Evolutionary conservation across 805 yeast genomes (phyloP).

Genomic region (Kodamaea jinghongensis): DNA sequence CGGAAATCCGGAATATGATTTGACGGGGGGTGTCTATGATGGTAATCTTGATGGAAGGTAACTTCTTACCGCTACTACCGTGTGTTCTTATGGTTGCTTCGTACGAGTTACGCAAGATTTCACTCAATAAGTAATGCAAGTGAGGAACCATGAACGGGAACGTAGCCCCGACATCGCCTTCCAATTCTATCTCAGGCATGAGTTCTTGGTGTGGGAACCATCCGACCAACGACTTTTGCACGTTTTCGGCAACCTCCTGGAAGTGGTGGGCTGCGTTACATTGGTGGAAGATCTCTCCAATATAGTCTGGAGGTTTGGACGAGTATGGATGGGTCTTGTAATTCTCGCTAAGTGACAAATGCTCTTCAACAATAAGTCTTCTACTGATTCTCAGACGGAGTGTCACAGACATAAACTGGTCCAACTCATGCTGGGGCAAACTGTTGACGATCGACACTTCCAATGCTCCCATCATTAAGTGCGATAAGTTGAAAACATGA

Average conservation of each 20-base stretch:
- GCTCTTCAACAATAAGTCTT: conserved; percentile 89
- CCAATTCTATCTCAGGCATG: conserved; percentile 75
- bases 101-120: conserved; percentile 77
- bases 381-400: conserved; percentile 85
- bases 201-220: conserved; percentile 49
- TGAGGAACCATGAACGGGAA: conserved; percentile 88
- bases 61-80: conserved; percentile 31
- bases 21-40: conserved; percentile 64
- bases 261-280: conserved; percentile 74
- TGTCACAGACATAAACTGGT: conserved; percentile 71
- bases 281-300: conserved; percentile 78
- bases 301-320: conserved; percentile 50
- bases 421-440: conserved; percentile 63
- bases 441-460: conserved; percentile 64
- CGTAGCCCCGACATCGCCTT: conserved; percentile 62
- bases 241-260: conserved; percentile 49
- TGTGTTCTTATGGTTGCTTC: conserved; percentile 69
- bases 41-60: conserved; percentile 77
- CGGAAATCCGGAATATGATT: conserved; percentile 76
- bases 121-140: conserved; percentile 82
- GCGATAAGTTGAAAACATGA: conserved; percentile 80
- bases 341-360: conserved; percentile 70
- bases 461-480: conserved; percentile 88
- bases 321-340: conserved; percentile 49
- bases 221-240: conserved; percentile 48